Base-by-base conservation (phyloP, 768 basidiomycete species). In the Kwoniella shandongensis region DNA sequence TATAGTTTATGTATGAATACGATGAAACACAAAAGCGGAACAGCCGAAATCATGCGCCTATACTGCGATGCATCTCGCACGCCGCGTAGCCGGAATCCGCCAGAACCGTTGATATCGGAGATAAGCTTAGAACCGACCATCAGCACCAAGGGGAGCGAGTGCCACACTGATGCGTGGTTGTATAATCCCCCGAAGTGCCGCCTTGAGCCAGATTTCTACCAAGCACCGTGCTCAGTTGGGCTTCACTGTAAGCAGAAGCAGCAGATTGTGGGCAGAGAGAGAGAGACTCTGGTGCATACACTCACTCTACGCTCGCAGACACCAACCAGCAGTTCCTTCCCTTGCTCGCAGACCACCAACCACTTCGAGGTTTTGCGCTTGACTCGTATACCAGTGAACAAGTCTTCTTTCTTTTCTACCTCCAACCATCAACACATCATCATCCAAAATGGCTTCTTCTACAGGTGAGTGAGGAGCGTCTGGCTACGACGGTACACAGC, bases 401-500 rank as follows among this genome's bases (percentile, higher is more conserved):
- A 27, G 47, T 25, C 44, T 57, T 41, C 8, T 36, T n/a, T 42
- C 17, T 35, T 30, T n/a, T 23, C n/a, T 30, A 32, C 36, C 59
- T 26, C 45, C 42, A 51, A 22, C 52, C 59, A 45, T 61, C 53
- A 55, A n/a, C 45, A 57, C 15, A 47, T 35, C 26, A 27, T 38
- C 32, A 32, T 36, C 30, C 49, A 70, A 67, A 70, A 70, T 70
- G 69, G 69, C 69, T 64, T 64, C 69, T 58, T 59, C 69, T 54
- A 64, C 49, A 30, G 69, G 69, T 70, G 57, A 70, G 69, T 63
- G 41, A 18, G 26, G 49, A 10, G n/a, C n/a, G n/a, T n/a, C n/a
- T n/a, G n/a, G n/a, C n/a, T n/a, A n/a, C n/a, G n/a, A n/a, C n/a
- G n/a, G n/a, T n/a, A n/a, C n/a, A n/a, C n/a, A n/a, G n/a, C n/a